phyloP scores from a whole-genome alignment of 2,329 filamentous ascomycete genomes.

The Ceratocystis lukuohia region DNA sequence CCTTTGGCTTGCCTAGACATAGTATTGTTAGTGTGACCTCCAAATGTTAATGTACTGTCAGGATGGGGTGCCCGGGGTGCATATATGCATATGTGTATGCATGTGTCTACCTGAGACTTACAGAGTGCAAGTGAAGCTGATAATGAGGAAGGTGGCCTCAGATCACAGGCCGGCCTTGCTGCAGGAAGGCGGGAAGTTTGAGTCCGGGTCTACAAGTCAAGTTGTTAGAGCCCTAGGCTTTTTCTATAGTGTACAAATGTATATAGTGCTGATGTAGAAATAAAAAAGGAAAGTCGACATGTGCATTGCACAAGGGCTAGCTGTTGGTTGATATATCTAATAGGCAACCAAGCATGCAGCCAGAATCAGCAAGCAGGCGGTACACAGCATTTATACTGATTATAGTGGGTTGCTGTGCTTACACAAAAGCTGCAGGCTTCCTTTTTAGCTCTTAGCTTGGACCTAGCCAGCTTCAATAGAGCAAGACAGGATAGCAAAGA shows the following conservation, averaged over 20 bases:
- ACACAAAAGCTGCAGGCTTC: conserved; percentile 16
- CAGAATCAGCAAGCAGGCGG: neutral
- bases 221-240: neutral
- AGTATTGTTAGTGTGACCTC: neutral
- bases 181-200: neutral
- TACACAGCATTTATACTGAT: neutral
- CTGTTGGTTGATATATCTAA: neutral
- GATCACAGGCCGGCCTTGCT: neutral
- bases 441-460: neutral
- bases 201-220: neutral
- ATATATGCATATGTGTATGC: neutral
- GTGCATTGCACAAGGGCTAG: neutral
- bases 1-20: conserved; percentile 10
- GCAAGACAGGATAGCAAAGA: neutral
- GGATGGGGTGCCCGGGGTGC: neutral
- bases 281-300: neutral
- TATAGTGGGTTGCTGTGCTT: conserved; percentile 10
- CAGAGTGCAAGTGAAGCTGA: neutral
- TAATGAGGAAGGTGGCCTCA: neutral
- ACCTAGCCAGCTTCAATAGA: neutral
- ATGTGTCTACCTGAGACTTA: neutral
- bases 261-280: neutral
- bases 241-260: no score
- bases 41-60: neutral
- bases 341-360: neutral